phyloP scores from a whole-genome alignment of 345 rosid species.

The Camelina sativa region DNA sequence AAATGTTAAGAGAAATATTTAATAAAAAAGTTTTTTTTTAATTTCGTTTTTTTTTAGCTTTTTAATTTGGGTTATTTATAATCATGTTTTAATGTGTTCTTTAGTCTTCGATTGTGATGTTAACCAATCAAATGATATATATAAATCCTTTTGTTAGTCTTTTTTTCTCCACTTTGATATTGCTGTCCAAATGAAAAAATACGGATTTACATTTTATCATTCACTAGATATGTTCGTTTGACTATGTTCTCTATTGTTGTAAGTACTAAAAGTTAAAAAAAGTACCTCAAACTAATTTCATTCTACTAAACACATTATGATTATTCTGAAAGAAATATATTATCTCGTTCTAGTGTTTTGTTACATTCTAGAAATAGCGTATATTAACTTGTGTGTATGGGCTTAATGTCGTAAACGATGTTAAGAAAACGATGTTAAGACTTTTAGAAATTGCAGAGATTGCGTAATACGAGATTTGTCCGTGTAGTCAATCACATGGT shows the following conservation, averaged over 20 bases:
- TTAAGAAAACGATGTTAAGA: not conserved
- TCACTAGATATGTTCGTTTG: too few species aligned
- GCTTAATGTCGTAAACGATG: not conserved
- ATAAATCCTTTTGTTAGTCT: slow-evolving; percentile 28
- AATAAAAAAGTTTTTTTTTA: not conserved
- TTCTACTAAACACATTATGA: not conserved
- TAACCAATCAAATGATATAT: slow-evolving; percentile 39
- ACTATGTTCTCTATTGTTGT: too few species aligned
- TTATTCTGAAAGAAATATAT: too few species aligned
- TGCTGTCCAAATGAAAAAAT: not conserved
- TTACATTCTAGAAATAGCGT: too few species aligned
- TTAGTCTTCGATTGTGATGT: slow-evolving; percentile 35
- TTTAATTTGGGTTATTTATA: slow-evolving; percentile 11
- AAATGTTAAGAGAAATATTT: slow-evolving; percentile 46
- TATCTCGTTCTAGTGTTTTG: too few species aligned
- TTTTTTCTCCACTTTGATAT: not conserved
- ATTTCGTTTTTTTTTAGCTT: not conserved
- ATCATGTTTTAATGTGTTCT: slow-evolving; percentile 34
- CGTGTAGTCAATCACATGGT: slow-evolving; percentile 13
- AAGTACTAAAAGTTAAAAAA: too few species aligned
- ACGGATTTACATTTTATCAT: too few species aligned
- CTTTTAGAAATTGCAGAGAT: not conserved
- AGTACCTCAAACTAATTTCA: too few species aligned
- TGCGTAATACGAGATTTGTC: slow-evolving; percentile 12
- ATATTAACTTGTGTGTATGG: not conserved